Evolutionary conservation across 768 basidiomycete genomes (phyloP).

Genomic region (Albatrellus ellisii): DNA sequence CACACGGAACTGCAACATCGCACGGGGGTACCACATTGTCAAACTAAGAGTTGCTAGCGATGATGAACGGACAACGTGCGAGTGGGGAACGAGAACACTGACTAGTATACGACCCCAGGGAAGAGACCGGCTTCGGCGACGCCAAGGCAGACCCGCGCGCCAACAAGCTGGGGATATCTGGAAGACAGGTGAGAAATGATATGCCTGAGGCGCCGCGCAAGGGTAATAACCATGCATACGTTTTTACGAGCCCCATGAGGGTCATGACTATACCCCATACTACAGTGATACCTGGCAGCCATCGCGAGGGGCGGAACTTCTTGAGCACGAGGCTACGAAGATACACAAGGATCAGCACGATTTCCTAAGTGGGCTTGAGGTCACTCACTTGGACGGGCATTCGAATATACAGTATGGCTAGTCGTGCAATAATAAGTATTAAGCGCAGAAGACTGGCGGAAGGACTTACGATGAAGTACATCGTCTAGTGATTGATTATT

Average conservation of each 20-base stretch:
- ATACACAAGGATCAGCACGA: not conserved
- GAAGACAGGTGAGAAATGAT: not conserved
- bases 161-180: constrained; percentile 52
- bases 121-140: constrained; percentile 59
- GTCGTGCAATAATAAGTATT: constrained; percentile 2
- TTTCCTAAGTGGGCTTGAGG: not conserved
- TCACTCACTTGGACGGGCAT: constrained; percentile 51
- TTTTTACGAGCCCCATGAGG: constrained; percentile 56
- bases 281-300: constrained; percentile 57
- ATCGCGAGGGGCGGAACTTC: constrained; percentile 51
- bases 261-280: constrained; percentile 56
- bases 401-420: constrained; percentile 53
- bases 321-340: constrained; percentile 35
- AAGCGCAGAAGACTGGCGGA: not conserved
- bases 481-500: constrained; percentile 38
- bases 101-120: constrained; percentile 69
- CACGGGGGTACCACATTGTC: constrained; percentile 23
- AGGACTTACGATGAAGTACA: constrained; percentile 51
- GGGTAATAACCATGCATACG: constrained; percentile 20
- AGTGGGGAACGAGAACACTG: constrained; percentile 10
- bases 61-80: not conserved
- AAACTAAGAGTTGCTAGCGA: constrained; percentile 8
- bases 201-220: not conserved
- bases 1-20: constrained; percentile 20
- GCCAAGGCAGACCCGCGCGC: constrained; percentile 44